Conservation (phyloP, 768 basidiomycete genomes). For the Lactifluus subvellereus region DNA sequence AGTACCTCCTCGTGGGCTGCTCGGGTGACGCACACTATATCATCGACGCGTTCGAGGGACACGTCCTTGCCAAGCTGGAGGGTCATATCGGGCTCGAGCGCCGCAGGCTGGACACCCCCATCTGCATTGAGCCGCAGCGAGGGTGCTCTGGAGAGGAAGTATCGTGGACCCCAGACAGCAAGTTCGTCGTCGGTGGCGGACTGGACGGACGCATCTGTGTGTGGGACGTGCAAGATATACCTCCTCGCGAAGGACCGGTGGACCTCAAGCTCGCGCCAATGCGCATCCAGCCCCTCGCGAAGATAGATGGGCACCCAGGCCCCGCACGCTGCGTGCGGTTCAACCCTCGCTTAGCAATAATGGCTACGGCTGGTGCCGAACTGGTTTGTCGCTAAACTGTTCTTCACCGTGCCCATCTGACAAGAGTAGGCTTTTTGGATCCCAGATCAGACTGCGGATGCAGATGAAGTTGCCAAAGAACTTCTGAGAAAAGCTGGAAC, state of each 20-base stretch:
- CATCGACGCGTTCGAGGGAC: slow-evolving; percentile 84
- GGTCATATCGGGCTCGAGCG: slow-evolving; percentile 82
- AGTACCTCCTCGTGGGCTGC: slow-evolving; percentile 87
- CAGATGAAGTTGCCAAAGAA: slow-evolving; percentile 66
- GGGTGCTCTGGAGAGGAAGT: slow-evolving; percentile 93
- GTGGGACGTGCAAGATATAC: slow-evolving; percentile 78
- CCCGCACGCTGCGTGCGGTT: slow-evolving; percentile 83
- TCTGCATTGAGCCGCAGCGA: slow-evolving; percentile 59
- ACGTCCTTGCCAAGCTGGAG: slow-evolving; percentile 76
- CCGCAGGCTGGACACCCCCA: slow-evolving; percentile 41
- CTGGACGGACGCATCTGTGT: slow-evolving; percentile 78
- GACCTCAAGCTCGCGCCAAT: slow-evolving; percentile 51
- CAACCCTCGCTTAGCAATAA: slow-evolving; percentile 86
- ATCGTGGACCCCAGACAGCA: slow-evolving; percentile 91
- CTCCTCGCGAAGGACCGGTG: slow-evolving; percentile 43
- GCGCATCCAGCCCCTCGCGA: slow-evolving; percentile 45
- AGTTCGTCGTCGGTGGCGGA: slow-evolving; percentile 80
- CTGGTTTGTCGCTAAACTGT: slow-evolving; percentile 47
- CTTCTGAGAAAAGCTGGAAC: slow-evolving; percentile 49
- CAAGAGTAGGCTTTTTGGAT: slow-evolving; percentile 53
- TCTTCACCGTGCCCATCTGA: neutral
- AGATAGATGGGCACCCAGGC: slow-evolving; percentile 75
- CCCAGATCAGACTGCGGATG: slow-evolving; percentile 60
- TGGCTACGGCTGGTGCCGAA: slow-evolving; percentile 78
- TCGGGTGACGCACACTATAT: slow-evolving; percentile 91